These are phyloP conservation scores for Acacia concinna DNA, from an alignment of 331 rosid species.

Conservation along the genomic window DNA sequence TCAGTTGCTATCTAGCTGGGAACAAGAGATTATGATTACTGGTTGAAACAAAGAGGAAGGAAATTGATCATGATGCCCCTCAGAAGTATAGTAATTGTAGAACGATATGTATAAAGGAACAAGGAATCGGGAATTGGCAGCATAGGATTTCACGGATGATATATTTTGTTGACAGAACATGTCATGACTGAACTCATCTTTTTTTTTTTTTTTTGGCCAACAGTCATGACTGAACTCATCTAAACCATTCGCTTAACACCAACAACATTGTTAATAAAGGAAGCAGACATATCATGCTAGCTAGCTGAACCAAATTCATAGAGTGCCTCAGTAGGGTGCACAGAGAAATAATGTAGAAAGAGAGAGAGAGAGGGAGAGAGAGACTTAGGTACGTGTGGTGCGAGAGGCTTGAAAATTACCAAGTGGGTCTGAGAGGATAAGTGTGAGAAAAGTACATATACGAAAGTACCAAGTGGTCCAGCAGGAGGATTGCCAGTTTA, in stretches of 20 bases:
- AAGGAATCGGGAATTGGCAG: neutral
- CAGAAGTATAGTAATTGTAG: too few relatives aligned
- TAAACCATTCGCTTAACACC: neutral
- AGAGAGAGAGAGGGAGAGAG: neutral
- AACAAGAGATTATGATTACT: neutral
- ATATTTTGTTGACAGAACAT: neutral
- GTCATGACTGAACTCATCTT: neutral
- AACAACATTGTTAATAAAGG: neutral
- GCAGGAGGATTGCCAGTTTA: conserved; percentile 21
- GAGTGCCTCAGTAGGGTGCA: neutral
- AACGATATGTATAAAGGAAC: too few relatives aligned
- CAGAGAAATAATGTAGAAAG: neutral
- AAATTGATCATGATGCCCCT: neutral
- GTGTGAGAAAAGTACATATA: neutral
- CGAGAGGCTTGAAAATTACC: neutral
- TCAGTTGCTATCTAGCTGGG: neutral
- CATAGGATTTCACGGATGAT: neutral
- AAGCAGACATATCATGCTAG: neutral
- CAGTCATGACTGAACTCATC: neutral
- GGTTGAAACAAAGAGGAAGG: neutral
- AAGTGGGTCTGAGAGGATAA: neutral
- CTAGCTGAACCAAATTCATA: neutral
- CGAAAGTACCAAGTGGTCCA: neutral
- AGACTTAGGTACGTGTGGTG: neutral
- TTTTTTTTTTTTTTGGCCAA: too few relatives aligned